These are phyloP conservation scores for Ogataea pignaliae DNA, from an alignment of 805 yeast species.

Conservation along the genomic window DNA sequence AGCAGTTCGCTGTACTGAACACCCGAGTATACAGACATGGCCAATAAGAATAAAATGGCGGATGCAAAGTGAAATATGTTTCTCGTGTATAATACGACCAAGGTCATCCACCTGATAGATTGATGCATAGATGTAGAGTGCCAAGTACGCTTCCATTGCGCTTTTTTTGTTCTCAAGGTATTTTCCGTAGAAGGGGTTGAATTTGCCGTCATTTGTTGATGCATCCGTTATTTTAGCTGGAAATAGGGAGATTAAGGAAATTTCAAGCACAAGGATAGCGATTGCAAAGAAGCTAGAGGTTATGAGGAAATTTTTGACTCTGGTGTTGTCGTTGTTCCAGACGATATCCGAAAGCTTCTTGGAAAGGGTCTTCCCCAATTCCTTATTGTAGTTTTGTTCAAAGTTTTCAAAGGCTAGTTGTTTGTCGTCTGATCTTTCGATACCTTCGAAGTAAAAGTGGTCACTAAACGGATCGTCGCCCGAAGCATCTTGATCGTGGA, in stretches of 20 bases:
- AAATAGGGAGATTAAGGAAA: not conserved
- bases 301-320: constrained; percentile 22
- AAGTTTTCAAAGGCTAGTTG: not conserved
- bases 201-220: not conserved
- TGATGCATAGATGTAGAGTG: constrained; percentile 40
- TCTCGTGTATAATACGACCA: constrained; percentile 32
- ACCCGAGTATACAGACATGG: constrained; percentile 42
- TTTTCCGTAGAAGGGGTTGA: not conserved
- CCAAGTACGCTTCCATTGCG: constrained; percentile 31
- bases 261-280: constrained; percentile 32
- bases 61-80: constrained; percentile 34
- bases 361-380: constrained; percentile 1
- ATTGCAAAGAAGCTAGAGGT: constrained; percentile 33
- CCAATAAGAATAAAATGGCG: constrained; percentile 30
- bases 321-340: constrained; percentile 12
- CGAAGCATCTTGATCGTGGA: no score
- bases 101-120: constrained; percentile 36
- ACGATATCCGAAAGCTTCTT: constrained; percentile 4
- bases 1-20: constrained; percentile 37
- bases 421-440: not conserved
- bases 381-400: not conserved
- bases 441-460: not conserved
- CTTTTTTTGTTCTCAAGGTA: not conserved
- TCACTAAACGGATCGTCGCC: not conserved
- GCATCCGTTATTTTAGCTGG: not conserved